These are phyloP conservation scores for Pythium sukuiense DNA, from an alignment of 352 stramenopile species.

Conservation along the genomic window DNA sequence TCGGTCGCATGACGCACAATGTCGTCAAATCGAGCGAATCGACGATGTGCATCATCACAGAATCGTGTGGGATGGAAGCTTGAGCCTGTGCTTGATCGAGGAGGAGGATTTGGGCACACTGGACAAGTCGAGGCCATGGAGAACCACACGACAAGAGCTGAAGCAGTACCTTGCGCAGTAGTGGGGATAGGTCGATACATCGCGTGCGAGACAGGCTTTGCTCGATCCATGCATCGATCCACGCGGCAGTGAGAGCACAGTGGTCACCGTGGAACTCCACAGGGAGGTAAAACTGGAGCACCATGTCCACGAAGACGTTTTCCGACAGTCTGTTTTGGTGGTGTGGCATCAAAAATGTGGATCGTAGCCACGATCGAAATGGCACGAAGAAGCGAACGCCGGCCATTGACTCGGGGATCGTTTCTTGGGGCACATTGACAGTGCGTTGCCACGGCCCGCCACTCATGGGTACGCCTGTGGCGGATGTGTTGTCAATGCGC, in stretches of 20 bases:
- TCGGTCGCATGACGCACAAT: not conserved
- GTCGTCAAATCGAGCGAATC: conserved; percentile 7
- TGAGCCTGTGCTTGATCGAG: not conserved
- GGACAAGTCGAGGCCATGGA: conserved; percentile 14
- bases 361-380: conserved; percentile 25
- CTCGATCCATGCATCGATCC: conserved; percentile 52
- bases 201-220: conserved; percentile 10
- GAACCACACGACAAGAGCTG: conserved; percentile 19
- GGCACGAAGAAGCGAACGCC: conserved; percentile 17
- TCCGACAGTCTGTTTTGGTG: conserved; percentile 12
- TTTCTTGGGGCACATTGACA: not conserved
- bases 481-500: not conserved
- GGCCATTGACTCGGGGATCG: not conserved
- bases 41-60: conserved; percentile 14
- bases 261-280: conserved; percentile 47
- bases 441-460: not conserved
- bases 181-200: conserved; percentile 1
- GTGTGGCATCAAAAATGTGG: not conserved
- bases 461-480: not conserved
- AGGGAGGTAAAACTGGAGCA: conserved; percentile 50
- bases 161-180: conserved; percentile 33
- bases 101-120: not conserved
- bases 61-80: not conserved
- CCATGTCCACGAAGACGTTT: conserved; percentile 13
- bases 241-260: conserved; percentile 33